A percentile compares a stretch with the other conserved stretches of the same genome.
Evolutionary conservation across 75 land plant genomes (phyloP).

Genomic region (Azolla pinnata): DNA sequence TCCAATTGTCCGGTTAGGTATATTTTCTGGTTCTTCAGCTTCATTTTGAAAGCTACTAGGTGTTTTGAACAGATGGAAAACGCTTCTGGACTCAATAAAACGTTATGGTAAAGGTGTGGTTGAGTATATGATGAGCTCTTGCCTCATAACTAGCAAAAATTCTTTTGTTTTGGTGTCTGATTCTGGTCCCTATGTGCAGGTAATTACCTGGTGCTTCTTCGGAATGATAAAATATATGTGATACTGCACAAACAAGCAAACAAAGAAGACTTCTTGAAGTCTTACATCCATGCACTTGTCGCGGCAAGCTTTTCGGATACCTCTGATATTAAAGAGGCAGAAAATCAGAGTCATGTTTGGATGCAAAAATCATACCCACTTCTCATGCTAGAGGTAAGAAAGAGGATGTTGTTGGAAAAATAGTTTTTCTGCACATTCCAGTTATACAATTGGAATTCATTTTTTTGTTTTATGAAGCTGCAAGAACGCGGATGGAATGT

Average conservation of each 20-base stretch:
- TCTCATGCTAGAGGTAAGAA: conserved; percentile 18
- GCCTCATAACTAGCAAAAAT: not conserved
- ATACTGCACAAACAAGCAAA: conserved; percentile 19
- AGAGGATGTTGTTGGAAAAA: not conserved
- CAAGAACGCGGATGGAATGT: conserved; percentile 22
- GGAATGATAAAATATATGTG: conserved; percentile 14
- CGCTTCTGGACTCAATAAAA: conserved; percentile 7
- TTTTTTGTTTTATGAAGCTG: conserved; percentile 18
- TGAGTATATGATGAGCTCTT: not conserved
- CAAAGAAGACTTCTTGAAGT: conserved; percentile 19
- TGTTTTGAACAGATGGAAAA: not conserved
- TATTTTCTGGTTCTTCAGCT: not conserved
- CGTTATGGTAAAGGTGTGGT: not conserved
- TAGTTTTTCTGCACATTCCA: not conserved
- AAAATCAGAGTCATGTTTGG: conserved; percentile 12
- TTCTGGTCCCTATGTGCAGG: no score
- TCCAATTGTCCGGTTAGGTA: not conserved
- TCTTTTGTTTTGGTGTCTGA: conserved; percentile 2
- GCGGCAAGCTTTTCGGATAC: conserved; percentile 1
- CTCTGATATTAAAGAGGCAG: conserved; percentile 9
- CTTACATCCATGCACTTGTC: conserved; percentile 27
- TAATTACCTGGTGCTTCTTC: conserved; percentile 14
- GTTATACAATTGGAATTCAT: not conserved
- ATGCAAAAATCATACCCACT: conserved; percentile 13
- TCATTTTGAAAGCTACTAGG: no score